Evolutionary conservation across 441 rosid species (phyloP).

Genomic region (Populus trichocarpa): DNA sequence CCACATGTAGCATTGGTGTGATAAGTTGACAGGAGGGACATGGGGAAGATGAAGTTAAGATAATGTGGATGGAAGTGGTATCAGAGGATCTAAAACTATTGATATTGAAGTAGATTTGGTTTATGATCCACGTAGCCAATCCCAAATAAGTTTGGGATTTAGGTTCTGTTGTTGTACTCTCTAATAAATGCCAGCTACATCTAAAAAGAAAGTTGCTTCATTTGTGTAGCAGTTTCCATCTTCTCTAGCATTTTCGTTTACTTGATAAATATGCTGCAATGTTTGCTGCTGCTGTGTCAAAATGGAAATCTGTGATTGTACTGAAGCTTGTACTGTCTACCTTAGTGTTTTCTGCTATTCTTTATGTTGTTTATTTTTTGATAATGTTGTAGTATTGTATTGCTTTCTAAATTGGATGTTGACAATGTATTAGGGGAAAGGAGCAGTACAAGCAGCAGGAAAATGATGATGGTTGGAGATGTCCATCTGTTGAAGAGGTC

Average conservation of each 20-base stretch:
- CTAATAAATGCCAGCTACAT: neutral
- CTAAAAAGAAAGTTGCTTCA: neutral
- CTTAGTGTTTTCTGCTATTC: neutral
- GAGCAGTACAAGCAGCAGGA: conserved; percentile 74
- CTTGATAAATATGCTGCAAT: neutral
- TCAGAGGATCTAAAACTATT: too few species aligned
- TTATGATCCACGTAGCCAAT: too few species aligned
- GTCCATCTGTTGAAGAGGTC: conserved; percentile 94
- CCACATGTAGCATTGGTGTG: too few species aligned
- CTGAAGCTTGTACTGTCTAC: neutral
- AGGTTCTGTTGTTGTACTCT: too few species aligned
- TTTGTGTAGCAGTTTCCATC: neutral
- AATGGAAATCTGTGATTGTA: neutral
- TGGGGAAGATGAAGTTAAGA: too few species aligned
- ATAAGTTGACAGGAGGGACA: too few species aligned
- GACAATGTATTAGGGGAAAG: conserved; percentile 59
- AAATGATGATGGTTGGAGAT: conserved; percentile 50
- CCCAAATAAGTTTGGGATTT: too few species aligned
- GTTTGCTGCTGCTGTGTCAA: neutral
- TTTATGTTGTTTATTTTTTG: neutral
- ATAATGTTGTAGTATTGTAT: conserved; percentile 5
- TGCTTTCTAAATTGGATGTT: conserved; percentile 16
- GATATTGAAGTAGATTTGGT: too few species aligned
- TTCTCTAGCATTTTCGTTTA: neutral
- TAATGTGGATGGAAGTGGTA: too few species aligned